phyloP scores from a whole-genome alignment of 345 rosid species.

The Eucalyptus tenuipes region DNA sequence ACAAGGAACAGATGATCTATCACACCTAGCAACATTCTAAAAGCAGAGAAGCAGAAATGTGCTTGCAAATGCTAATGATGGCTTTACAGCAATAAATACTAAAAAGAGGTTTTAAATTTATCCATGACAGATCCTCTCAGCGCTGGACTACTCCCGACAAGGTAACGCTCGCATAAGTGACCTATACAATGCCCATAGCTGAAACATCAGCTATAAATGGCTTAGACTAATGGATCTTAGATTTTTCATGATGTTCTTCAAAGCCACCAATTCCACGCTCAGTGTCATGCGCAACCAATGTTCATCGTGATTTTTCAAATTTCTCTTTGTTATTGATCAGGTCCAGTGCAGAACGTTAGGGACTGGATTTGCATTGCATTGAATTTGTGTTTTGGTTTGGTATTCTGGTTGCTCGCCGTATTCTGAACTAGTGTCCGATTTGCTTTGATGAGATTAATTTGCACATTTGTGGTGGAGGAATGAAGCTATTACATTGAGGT shows the following conservation, averaged over 20 bases:
- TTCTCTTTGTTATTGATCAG: neutral
- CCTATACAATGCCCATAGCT: neutral
- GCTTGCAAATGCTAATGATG: neutral
- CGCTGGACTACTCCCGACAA: neutral
- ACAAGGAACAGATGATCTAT: neutral
- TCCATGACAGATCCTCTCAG: neutral
- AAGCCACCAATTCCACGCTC: too few species aligned
- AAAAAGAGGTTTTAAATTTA: neutral
- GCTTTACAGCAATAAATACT: neutral
- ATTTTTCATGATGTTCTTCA: neutral
- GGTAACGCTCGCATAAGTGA: neutral
- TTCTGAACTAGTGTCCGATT: neutral
- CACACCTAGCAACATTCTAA: neutral
- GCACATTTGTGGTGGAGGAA: neutral
- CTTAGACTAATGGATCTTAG: neutral
- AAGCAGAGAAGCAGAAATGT: neutral
- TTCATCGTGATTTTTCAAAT: neutral
- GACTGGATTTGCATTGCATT: neutral
- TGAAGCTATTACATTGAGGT: neutral
- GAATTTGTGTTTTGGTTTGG: neutral
- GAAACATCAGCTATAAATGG: neutral
- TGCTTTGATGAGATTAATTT: neutral
- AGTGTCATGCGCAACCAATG: rapidly evolving
- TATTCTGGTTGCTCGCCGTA: neutral
- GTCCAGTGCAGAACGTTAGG: neutral